Base-by-base conservation (phyloP, 805 yeast genomes). In the Saturnispora sanitii region DNA sequence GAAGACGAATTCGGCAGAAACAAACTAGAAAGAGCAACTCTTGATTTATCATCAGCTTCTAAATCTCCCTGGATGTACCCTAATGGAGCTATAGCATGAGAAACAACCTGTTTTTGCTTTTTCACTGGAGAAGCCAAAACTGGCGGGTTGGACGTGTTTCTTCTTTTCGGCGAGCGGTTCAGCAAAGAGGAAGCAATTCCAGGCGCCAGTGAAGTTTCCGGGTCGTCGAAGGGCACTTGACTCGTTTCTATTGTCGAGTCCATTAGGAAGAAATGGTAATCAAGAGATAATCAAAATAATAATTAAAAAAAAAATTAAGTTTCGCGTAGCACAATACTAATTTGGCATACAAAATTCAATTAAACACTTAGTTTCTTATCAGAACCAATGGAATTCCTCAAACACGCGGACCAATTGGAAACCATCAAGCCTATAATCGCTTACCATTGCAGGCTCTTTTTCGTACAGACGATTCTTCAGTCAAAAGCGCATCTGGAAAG, bases 361-460 rank as follows among this genome's bases (percentile, higher is more conserved):
- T 12, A 25, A 25, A 8, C 33, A 13, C 17, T 28, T 12, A 6
- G 11, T 31, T n/a, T 13, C 17, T 12, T 22, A 16, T 16, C 23
- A 11, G 23, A 18, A 23, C n/a, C n/a, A n/a, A 38, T 38, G 35
- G 66, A 66, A 47, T 77, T 56, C 47, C 57, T 78, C 15, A 58
- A 65, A 6, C 67, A 88, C 6, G 66, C 85, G 17, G 58, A 56
- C 8, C 95, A 86, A 49, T 52, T 84, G 31, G 66, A 61, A 16
- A 44, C 50, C 1, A 69, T 67, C 8, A 80, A 83, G 46, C 87
- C 94, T 0, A 61, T 79, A 9, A 71, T 85, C 22, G 66, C 90
- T 4, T 85, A 84, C 58, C 82, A 73, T 58, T 82, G 92, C 59
- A 69, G 67, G 57, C 55, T 81, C 37, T 79, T 81, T 53, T 83